Evolutionary conservation across 192 early-diverging fungal species (phyloP), one percentile per base, ranked within the genome.

Genomic region (Coemansia aciculifera): DNA sequence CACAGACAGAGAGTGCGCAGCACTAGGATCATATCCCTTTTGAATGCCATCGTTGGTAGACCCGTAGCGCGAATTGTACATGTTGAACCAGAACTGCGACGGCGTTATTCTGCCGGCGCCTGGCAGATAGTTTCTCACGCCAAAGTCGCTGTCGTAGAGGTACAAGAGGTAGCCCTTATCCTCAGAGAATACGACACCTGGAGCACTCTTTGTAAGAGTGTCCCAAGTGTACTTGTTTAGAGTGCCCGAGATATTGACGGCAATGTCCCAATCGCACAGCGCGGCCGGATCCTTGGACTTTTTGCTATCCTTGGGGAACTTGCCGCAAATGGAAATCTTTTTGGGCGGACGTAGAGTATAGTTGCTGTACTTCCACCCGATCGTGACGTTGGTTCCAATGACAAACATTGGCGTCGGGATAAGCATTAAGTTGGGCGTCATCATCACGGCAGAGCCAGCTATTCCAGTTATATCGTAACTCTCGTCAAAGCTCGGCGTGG

Each of bases 61-160:
- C 21, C 60, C 66, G 59, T 83, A 83, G 23, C 75, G 71, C 31
- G 80, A 83, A 32, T 64, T 74, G 73, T 78, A 83, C 80, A 83
- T 77, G 63, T 65, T 59, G 67, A 83, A 83, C 49, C 60, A 57
- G 56, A 82, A 74, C 72, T 32, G 37, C 24, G 68, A 68, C 32
- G 74, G 74, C 8, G 64, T 38, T 37, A 72, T 69, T 8, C 75
- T 61, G 13, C 75, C 80, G 9, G 75, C 66, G 4, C 75, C 75
- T 15, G 80, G 80, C 19, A 34, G 3, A 32, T 71, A 11, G 60
- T 78, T 72, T 29, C 23, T 66, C 13, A 68, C 54, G 38, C 76
- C 80, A 59, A 69, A 72, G 40, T 78, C 80, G 61, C 72, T 74
- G 67, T 83, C 80, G 32, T 71, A 83, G 17, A 83, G 56, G 63